Base-by-base conservation (phyloP, 1,284 basidiomycete species). In the Peniophora sp. region DNA sequence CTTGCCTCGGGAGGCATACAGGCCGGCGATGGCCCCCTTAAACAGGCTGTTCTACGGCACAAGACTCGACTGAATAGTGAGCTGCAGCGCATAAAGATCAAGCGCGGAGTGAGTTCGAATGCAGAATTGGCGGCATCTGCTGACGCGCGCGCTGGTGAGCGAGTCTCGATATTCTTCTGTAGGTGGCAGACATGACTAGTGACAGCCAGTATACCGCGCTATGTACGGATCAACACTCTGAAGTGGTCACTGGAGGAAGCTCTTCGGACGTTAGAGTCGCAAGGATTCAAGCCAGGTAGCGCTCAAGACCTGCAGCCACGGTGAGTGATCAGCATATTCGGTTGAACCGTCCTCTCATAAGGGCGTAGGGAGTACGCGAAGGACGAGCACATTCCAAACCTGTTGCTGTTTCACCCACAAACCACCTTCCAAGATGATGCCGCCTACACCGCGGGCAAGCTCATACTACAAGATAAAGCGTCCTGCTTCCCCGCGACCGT, bases 391-490 rank as follows among this genome's bases (percentile, higher is more conserved):
- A 81, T 98, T 14, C 78, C 84, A 1, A 74, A 89, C 59, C 79
- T 98, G 23, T 72, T 97, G 24, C 74, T 83, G 22, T 95, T 97
- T 62, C 77, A 86, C 51, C 79, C 86, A 3, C 70, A 70, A 52
- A 69, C 68, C 14, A 78, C 76, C 47, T 84, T 89, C 56, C 80
- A 79, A 27, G 72, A 78, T 24, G 80, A 84, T 60, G 62, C 68
- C 1, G 68, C 82, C 3, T 95, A 92, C 67, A 71, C 70, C 52
- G 67, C 75, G n/a, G 91, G 90, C 32, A 85, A 82, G 59, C 70
- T 99, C 27, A 93, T 99, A 52, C 72, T 98, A 9, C 97, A 99
- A 67, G 97, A 99, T 68, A 96, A 98, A 65, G 96, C 97, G 12
- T 94, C 90, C 46, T 99, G 97, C 68, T 94, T 99, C 64, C 94